phyloP scores from a whole-genome alignment of 2,329 filamentous ascomycete genomes.

The Rachicladosporium sp. region DNA sequence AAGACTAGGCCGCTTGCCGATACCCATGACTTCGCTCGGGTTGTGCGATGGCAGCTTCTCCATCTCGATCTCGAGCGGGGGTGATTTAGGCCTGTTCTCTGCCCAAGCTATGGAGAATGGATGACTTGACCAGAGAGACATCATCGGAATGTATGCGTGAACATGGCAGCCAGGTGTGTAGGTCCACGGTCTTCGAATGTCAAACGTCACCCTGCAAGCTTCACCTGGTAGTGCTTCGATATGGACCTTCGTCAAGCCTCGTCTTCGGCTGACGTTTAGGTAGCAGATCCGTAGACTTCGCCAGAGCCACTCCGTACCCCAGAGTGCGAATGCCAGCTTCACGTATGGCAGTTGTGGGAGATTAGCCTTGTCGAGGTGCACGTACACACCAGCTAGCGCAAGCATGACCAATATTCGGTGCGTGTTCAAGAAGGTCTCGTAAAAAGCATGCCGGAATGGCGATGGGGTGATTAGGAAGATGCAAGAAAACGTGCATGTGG shows the following conservation, averaged over 20 bases:
- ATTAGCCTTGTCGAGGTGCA: conserved; percentile 59
- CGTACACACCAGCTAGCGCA: conserved; percentile 58
- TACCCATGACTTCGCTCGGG: conserved; percentile 2
- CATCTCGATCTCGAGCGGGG: conserved; percentile 22
- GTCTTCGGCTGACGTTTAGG: conserved; percentile 40
- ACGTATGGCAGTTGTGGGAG: conserved; percentile 64
- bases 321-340: conserved; percentile 61
- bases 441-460: conserved; percentile 82
- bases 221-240: conserved; percentile 49
- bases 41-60: conserved; percentile 18
- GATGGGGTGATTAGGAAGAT: conserved; percentile 62
- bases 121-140: conserved; percentile 32
- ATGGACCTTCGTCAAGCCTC: conserved; percentile 38
- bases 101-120: conserved; percentile 41
- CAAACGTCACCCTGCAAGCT: conserved; percentile 49
- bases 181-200: conserved; percentile 41
- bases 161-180: conserved; percentile 47
- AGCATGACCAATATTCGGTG: conserved; percentile 67
- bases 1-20: conserved; percentile 6
- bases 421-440: conserved; percentile 84
- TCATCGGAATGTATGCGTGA: conserved; percentile 45
- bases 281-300: conserved; percentile 39
- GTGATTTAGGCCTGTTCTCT: conserved; percentile 17
- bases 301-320: conserved; percentile 52
- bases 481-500: conserved; percentile 46